These are phyloP conservation scores for Aspergillus bertholletiae DNA, from an alignment of 495 filamentous ascomycete species.

Conservation along the genomic window DNA sequence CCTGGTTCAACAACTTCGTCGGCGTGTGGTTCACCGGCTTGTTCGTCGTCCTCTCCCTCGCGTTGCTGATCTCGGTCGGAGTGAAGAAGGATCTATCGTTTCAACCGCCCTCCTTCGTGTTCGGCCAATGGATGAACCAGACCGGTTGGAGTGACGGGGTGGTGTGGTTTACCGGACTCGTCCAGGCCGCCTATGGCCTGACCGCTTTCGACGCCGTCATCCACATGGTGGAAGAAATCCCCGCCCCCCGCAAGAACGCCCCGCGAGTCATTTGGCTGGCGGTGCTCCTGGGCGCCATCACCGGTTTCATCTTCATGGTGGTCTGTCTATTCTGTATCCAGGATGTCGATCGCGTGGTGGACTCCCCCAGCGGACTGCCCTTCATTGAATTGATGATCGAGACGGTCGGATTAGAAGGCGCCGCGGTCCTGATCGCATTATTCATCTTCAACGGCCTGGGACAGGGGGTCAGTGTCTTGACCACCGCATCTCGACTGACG, in stretches of 20 bases:
- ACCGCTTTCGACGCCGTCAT: conserved; percentile 62
- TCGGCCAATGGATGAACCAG: conserved; percentile 55
- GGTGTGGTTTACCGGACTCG: conserved; percentile 58
- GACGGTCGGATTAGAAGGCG: conserved; percentile 36
- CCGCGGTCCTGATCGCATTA: conserved; percentile 35
- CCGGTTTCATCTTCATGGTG: conserved; percentile 71
- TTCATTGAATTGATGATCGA: conserved; percentile 45
- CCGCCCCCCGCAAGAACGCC: conserved; percentile 37
- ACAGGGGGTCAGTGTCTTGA: conserved; percentile 42
- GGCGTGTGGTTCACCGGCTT: conserved; percentile 44
- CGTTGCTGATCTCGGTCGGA: conserved; percentile 42
- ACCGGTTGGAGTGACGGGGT: conserved; percentile 63
- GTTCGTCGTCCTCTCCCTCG: conserved; percentile 41
- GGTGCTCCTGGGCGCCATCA: conserved; percentile 45
- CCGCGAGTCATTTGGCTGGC: conserved; percentile 41
- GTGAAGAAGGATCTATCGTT: conserved; percentile 31
- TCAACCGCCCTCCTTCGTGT: conserved; percentile 49
- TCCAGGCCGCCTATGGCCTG: conserved; percentile 59
- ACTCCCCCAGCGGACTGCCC: conserved; percentile 36
- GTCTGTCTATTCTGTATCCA: conserved; percentile 71
- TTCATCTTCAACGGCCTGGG: conserved; percentile 49
- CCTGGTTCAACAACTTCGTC: conserved; percentile 47
- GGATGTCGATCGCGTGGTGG: conserved; percentile 55
- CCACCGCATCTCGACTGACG: conserved; percentile 48
- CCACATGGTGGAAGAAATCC: conserved; percentile 56